A percentile compares a stretch with the other conserved stretches of the same genome.
These are phyloP conservation scores for Chalciporus sp. DNA, from an alignment of 1,284 basidiomycete genomes.

Conservation along the genomic window DNA sequence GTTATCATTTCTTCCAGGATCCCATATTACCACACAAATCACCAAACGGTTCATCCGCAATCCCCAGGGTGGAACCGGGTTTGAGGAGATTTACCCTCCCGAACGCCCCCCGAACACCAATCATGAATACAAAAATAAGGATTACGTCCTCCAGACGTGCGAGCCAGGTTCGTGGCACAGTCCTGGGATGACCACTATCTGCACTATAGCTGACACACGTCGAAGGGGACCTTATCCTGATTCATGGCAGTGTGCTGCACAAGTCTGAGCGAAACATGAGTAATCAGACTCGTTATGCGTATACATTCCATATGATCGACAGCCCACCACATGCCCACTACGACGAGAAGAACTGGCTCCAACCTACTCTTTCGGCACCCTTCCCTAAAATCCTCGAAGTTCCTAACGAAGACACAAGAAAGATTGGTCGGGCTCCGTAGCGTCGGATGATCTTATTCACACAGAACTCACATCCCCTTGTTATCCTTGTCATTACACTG, in stretches of 20 bases:
- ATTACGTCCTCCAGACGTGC: slow-evolving; percentile 76
- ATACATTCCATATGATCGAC: slow-evolving; percentile 94
- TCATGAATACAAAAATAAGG: slow-evolving; percentile 33
- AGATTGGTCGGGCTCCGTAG: background rate
- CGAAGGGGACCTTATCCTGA: slow-evolving; percentile 82
- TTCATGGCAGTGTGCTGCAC: slow-evolving; percentile 89
- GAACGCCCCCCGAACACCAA: slow-evolving; percentile 33
- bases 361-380: slow-evolving; percentile 80
- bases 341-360: slow-evolving; percentile 86
- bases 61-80: slow-evolving; percentile 74
- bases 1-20: slow-evolving; percentile 90
- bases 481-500: background rate
- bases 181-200: background rate
- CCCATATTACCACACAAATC: slow-evolving; percentile 74
- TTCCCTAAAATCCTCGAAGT: slow-evolving; percentile 71
- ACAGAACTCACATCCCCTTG: background rate
- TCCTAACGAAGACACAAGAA: slow-evolving; percentile 17
- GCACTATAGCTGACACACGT: background rate
- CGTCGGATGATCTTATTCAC: background rate
- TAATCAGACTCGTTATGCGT: slow-evolving; percentile 79
- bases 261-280: slow-evolving; percentile 83
- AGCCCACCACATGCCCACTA: slow-evolving; percentile 64
- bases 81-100: slow-evolving; percentile 59
- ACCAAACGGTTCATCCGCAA: slow-evolving; percentile 84
- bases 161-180: slow-evolving; percentile 59